These are phyloP conservation scores for Litchi chinensis DNA, from an alignment of 345 rosid genomes.

Conservation along the genomic window DNA sequence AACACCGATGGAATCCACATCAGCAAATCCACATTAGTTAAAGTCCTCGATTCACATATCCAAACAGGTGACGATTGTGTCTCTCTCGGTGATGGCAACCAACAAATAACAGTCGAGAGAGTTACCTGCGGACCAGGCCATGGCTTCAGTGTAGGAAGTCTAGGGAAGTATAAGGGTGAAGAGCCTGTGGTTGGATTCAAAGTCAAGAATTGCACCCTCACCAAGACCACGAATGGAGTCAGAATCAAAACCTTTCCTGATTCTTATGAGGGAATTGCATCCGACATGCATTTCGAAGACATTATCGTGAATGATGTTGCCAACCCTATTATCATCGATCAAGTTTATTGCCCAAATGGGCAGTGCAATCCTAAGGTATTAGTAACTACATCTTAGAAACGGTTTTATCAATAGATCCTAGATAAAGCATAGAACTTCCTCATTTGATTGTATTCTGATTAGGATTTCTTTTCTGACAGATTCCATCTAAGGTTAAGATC, in stretches of 20 bases:
- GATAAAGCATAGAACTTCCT: too few species aligned
- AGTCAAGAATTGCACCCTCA: constrained; percentile 39
- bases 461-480: constrained; percentile 6
- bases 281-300: constrained; percentile 47
- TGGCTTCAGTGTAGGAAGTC: constrained; percentile 48
- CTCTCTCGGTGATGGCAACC: constrained; percentile 53
- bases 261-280: constrained; percentile 31
- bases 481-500: constrained; percentile 29
- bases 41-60: constrained; percentile 25
- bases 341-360: constrained; percentile 40
- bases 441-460: background rate
- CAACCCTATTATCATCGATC: constrained; percentile 45
- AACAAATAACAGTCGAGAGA: constrained; percentile 13
- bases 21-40: constrained; percentile 41
- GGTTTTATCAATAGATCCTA: too few species aligned
- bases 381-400: too few species aligned
- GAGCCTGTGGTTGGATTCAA: constrained; percentile 47
- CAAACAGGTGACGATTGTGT: constrained; percentile 62
- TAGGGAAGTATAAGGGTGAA: constrained; percentile 51
- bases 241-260: constrained; percentile 66
- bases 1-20: constrained; percentile 69
- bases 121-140: background rate
- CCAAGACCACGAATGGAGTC: constrained; percentile 49
- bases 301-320: constrained; percentile 50
- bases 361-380: constrained; percentile 30